These are phyloP conservation scores for Zoysia japonica DNA, from an alignment of 176 grass and related monocot genomes.

Conservation along the genomic window DNA sequence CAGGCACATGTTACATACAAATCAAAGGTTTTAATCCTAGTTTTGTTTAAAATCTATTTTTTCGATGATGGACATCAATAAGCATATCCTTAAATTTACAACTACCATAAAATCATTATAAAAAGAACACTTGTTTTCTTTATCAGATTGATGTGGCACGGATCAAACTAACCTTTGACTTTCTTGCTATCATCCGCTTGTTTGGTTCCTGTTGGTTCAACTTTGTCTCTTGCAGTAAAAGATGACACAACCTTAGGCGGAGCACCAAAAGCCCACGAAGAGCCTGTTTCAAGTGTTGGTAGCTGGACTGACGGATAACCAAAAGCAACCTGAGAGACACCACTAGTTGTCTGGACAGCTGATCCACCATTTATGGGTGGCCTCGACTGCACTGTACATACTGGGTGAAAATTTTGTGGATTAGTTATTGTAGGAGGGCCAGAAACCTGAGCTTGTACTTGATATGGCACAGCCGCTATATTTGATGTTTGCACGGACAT, in stretches of 20 bases:
- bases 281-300: slow-evolving; percentile 90
- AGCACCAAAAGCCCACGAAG: slow-evolving; percentile 74
- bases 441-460: slow-evolving; percentile 49
- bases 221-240: slow-evolving; percentile 43
- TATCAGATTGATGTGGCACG: neutral
- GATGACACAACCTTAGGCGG: slow-evolving; percentile 51
- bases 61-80: slow-evolving; percentile 10
- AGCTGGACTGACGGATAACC: slow-evolving; percentile 80
- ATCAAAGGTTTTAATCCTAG: slow-evolving; percentile 17
- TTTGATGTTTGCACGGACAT: slow-evolving; percentile 51
- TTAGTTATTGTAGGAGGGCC: slow-evolving; percentile 40
- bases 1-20: slow-evolving; percentile 1
- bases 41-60: slow-evolving; percentile 10
- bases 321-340: slow-evolving; percentile 66
- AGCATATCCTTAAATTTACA: neutral
- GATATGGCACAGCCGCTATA: slow-evolving; percentile 44
- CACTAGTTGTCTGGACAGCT: slow-evolving; percentile 33
- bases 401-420: slow-evolving; percentile 43
- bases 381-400: slow-evolving; percentile 59
- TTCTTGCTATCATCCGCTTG: slow-evolving; percentile 58
- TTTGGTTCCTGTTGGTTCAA: slow-evolving; percentile 43
- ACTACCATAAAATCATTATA: neutral
- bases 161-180: slow-evolving; percentile 53
- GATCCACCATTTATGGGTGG: slow-evolving; percentile 55
- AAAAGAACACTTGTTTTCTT: neutral